These are phyloP conservation scores for Aspergillus bridgeri DNA, from an alignment of 495 filamentous ascomycete species.

Conservation along the genomic window DNA sequence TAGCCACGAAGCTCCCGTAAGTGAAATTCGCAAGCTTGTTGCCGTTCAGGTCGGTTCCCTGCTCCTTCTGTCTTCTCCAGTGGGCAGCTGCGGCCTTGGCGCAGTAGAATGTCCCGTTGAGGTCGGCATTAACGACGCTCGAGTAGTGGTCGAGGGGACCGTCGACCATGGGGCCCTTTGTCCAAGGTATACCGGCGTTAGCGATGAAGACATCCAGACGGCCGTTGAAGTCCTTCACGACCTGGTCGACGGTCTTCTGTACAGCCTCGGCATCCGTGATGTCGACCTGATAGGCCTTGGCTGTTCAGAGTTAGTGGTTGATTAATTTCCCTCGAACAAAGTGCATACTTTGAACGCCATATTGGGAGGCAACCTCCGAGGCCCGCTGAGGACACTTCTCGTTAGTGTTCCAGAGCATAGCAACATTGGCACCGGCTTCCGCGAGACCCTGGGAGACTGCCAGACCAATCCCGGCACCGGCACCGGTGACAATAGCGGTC, in stretches of 20 bases:
- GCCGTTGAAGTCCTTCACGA: constrained; percentile 66
- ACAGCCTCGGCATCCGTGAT: constrained; percentile 59
- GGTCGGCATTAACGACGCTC: constrained; percentile 67
- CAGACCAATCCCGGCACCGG: constrained; percentile 77
- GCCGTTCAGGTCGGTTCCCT: constrained; percentile 64
- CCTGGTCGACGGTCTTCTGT: constrained; percentile 50
- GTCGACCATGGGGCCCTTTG: constrained; percentile 63
- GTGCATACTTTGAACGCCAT: constrained; percentile 71
- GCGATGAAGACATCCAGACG: constrained; percentile 78
- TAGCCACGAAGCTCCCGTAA: constrained; percentile 72
- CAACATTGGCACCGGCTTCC: constrained; percentile 84
- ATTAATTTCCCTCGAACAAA: no score
- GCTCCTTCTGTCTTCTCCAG: constrained; percentile 62
- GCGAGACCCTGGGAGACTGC: constrained; percentile 72
- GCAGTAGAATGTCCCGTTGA: constrained; percentile 81
- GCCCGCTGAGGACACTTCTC: constrained; percentile 67
- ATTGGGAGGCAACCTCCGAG: constrained; percentile 65
- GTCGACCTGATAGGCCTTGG: constrained; percentile 73
- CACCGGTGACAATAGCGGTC: constrained; percentile 81
- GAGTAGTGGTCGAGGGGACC: constrained; percentile 62
- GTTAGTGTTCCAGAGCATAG: constrained; percentile 83
- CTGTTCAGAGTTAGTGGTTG: constrained; percentile 34
- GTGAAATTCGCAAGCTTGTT: constrained; percentile 62
- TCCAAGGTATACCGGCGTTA: constrained; percentile 76
- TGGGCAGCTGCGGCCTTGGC: constrained; percentile 71